phyloP scores from a whole-genome alignment of 106 monocot species.

The Platanthera guangdongensis region DNA sequence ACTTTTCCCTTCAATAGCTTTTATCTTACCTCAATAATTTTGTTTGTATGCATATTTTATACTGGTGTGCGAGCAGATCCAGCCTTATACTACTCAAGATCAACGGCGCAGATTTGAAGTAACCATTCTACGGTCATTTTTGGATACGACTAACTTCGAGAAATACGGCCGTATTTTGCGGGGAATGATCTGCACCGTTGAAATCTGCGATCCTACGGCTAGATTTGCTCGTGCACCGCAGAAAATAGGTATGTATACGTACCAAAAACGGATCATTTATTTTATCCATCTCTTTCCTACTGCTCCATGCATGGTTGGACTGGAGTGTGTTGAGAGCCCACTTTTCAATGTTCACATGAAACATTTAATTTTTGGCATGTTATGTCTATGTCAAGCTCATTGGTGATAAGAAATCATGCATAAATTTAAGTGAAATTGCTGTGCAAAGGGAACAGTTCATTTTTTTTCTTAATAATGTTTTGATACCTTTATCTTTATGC shows the following conservation, averaged over 20 bases:
- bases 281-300: constrained; percentile 2
- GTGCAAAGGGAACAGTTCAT: not conserved
- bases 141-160: no score
- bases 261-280: not conserved
- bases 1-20: not conserved
- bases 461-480: not conserved
- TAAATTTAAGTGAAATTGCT: not conserved
- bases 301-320: constrained; percentile 4
- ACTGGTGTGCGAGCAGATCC: no score
- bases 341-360: constrained; percentile 10
- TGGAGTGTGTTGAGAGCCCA: constrained; percentile 1
- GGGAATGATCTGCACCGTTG: no score
- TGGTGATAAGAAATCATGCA: not conserved
- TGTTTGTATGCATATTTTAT: no score
- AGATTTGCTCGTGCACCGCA: no score
- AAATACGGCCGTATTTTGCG: no score
- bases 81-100: no score
- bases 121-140: no score
- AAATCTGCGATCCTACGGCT: no score
- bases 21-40: not conserved
- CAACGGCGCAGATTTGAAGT: no score
- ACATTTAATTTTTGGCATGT: constrained; percentile 3
- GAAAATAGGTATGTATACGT: no score
- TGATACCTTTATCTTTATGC: not conserved
- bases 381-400: constrained; percentile 10